Evolutionary conservation across 2,329 filamentous ascomycete species (phyloP).

Genomic region (Arthrobotrys conoides): DNA sequence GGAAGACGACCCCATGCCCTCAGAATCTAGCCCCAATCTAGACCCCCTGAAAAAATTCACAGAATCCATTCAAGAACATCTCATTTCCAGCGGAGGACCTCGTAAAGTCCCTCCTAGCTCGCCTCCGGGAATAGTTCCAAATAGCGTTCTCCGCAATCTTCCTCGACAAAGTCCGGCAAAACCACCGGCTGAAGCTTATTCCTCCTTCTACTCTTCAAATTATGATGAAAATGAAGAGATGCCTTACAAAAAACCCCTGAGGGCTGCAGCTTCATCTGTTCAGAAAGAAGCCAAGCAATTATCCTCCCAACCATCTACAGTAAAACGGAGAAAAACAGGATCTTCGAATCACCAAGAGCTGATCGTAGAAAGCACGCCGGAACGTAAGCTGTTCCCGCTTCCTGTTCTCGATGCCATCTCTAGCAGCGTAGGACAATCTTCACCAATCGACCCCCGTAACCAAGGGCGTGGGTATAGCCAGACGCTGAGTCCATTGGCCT

Average conservation of each 20-base stretch:
- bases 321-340: conserved; percentile 31
- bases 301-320: conserved; percentile 25
- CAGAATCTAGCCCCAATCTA: neutral
- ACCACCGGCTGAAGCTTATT: neutral
- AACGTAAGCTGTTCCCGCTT: conserved; percentile 44
- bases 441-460: neutral
- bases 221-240: conserved; percentile 45
- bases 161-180: conserved; percentile 21
- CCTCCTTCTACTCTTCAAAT: conserved; percentile 16
- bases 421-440: conserved; percentile 22
- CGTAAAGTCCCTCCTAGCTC: conserved; percentile 34
- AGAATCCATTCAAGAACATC: conserved; percentile 16
- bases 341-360: neutral
- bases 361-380: conserved; percentile 53
- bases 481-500: conserved; percentile 33
- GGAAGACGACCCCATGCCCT: neutral
- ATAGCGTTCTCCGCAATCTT: neutral
- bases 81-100: neutral
- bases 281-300: conserved; percentile 3
- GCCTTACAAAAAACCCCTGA: conserved; percentile 33
- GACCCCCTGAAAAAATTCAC: conserved; percentile 9
- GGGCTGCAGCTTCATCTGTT: conserved; percentile 22
- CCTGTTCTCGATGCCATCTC: neutral
- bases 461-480: conserved; percentile 19
- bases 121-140: conserved; percentile 12